Base-by-base conservation (phyloP, 2,329 filamentous ascomycete genomes). In the Colletotrichum falcatum region DNA sequence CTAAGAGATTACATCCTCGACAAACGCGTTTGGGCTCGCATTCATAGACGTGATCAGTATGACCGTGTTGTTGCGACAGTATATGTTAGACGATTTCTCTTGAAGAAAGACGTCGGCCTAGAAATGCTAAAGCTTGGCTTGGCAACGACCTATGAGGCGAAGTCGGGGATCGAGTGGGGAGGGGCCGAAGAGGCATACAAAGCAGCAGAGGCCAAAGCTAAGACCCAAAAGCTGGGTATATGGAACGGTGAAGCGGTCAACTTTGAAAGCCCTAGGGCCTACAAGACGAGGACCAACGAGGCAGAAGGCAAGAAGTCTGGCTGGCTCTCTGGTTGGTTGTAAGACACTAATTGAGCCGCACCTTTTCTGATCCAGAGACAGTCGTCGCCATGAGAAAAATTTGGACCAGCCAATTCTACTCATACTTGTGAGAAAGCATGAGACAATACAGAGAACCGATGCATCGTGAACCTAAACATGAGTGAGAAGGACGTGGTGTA, bases 91-190 rank as follows among this genome's bases (percentile, higher is more conserved):
- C 87, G 86, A 66, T 87, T 90, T 75, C 81, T 94, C 12, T 85
- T 93, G 70, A 90, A 90, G 74, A 88, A 88, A 68, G 95, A 99
- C 79, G 92, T 99, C 6, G 94, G 95, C 3, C 83, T 95, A 71
- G 92, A 97, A 80, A 97, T 99, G 95, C 82, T 99, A 72, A 93
- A 90, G 82, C 86, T 84, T 28, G 96, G 96, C 0, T 82, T 97
- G 73, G 96, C 95, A 49, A 97, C 94, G 2, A 92, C 96, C 3
- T 99, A 98, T 79, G 96, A 98, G 82, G 95, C 94, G 35, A 98
- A 97, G 81, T 88, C 86, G 6, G 96, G 95, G 3, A 92, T 89
- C 26, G 96, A 98, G 78, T 99, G 96, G 84, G 96, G 96, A 30
- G 89, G 90, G 0, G 84, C 88, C 66, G 88, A 90, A 75, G 82